Base-by-base conservation (phyloP, 1,284 basidiomycete species). In the Exobasidium rhododendri region DNA sequence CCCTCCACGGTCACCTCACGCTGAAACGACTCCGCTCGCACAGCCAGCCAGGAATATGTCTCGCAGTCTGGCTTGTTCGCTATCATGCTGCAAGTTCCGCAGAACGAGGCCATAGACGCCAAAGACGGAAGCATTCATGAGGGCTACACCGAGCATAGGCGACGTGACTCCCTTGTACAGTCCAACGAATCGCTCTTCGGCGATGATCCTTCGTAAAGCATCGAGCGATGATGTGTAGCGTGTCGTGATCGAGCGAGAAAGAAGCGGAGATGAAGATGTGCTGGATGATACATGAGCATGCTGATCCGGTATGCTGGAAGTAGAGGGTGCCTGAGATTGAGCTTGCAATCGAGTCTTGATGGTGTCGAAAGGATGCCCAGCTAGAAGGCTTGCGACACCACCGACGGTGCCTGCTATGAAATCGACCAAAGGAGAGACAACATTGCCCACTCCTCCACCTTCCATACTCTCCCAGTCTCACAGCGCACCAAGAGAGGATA, bases 111-210 rank as follows among this genome's bases (percentile, higher is more conserved):
- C 64, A 56, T 77, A 77, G 20, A 73, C 59, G 17, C 69, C 71
- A 51, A 77, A 77, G 56, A 77, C 64, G 56, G 70, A 73, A 0
- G 74, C 72, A 60, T 77, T 77, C 75, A 77, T 77, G 54, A 69
- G 54, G n/a, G 74, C 74, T 1, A 77, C 75, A 32, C 75, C 75
- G n/a, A 76, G 46, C 61, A 67, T 64, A 26, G 72, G 65, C 0
- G 68, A 71, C 1, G 74, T 71, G 24, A 73, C 64, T 40, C 74
- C 74, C 59, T 75, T 75, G 69, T 69, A 77, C 26, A 77, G 68
- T n/a, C 72, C 73, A 22, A 55, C 46, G 4, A 64, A 52, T 32
- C 59, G 62, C 49, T 76, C 75, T 44, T 77, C 67, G 13, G 53
- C 31, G 46, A 76, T 57, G 30, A 77, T 77, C 58, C 69, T 61